Evolutionary conservation across 2,329 filamentous ascomycete genomes (phyloP).

Genomic region (Epichloe gansuensis): DNA sequence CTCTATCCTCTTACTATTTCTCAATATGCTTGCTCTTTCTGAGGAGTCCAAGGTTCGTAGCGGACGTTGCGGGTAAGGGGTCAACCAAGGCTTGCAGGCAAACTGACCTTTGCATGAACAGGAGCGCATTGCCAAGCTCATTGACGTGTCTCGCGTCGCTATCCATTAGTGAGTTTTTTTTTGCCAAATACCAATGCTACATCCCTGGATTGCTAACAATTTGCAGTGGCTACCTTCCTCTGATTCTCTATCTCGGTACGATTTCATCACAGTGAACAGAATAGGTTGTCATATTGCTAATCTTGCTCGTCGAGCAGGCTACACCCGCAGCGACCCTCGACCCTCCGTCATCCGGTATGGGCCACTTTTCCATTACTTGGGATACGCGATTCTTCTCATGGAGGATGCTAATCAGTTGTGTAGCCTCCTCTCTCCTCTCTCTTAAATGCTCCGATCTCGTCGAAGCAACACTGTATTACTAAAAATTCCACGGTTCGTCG

Average conservation of each 20-base stretch:
- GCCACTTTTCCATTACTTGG: not conserved
- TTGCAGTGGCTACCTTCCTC: slow-evolving; percentile 77
- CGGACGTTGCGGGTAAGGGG: not conserved
- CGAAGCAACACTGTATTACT: not conserved
- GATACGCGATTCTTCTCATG: not conserved
- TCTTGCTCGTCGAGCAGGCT: slow-evolving; percentile 44
- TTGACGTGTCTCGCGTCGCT: slow-evolving; percentile 84
- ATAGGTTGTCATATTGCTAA: slow-evolving; percentile 13
- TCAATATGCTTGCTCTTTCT: slow-evolving; percentile 57
- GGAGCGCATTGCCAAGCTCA: slow-evolving; percentile 97
- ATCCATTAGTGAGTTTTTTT: slow-evolving; percentile 72
- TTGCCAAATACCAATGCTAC: not conserved
- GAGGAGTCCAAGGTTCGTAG: slow-evolving; percentile 83
- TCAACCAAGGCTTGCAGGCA: not conserved
- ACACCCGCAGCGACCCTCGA: slow-evolving; percentile 85
- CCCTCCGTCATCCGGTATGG: slow-evolving; percentile 55
- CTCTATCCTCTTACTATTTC: not conserved
- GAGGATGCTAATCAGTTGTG: slow-evolving; percentile 12
- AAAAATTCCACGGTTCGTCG: not conserved
- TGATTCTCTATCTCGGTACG: slow-evolving; percentile 92
- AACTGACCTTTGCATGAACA: slow-evolving; percentile 23
- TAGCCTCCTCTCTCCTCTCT: slow-evolving; percentile 54
- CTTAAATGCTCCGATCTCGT: slow-evolving; percentile 26
- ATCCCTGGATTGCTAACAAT: slow-evolving; percentile 20
- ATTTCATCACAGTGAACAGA: not conserved